Conservation (phyloP, 176 grass and related monocot genomes). For the Puya raimondii region DNA sequence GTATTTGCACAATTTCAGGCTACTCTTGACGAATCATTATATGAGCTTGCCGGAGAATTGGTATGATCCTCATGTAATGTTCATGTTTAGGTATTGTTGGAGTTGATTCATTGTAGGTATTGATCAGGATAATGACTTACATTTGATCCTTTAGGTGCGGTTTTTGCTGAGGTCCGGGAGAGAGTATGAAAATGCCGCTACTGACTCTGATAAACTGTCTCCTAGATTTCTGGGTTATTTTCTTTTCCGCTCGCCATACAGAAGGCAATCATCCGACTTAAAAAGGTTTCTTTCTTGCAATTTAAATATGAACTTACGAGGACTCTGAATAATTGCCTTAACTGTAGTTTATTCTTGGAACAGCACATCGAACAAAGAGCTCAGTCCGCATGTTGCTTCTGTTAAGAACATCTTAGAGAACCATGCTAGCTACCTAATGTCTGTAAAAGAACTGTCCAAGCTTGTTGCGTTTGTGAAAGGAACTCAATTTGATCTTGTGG, state of each 20-base stretch:
- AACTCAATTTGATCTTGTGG: conserved; percentile 99
- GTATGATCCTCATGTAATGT: conserved; percentile 47
- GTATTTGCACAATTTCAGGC: conserved; percentile 43
- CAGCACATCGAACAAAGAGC: conserved; percentile 78
- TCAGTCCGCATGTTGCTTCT: conserved; percentile 91
- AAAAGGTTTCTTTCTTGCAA: conserved; percentile 46
- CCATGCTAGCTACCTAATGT: conserved; percentile 96
- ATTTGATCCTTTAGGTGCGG: conserved; percentile 40
- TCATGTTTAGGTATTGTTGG: not conserved
- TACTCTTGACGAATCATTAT: conserved; percentile 93
- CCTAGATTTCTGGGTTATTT: conserved; percentile 87
- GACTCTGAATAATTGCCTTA: conserved; percentile 19
- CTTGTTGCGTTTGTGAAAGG: conserved; percentile 99
- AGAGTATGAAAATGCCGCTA: conserved; percentile 68
- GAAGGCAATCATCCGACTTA: conserved; percentile 72
- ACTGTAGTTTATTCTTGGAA: conserved; percentile 15
- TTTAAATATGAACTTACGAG: conserved; percentile 4
- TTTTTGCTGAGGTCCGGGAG: conserved; percentile 94
- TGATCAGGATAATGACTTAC: not conserved
- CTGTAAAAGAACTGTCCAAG: conserved; percentile 98
- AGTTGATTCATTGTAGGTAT: not conserved
- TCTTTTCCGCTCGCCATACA: conserved; percentile 70
- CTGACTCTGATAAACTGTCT: conserved; percentile 79
- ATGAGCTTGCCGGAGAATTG: conserved; percentile 88
- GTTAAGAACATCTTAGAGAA: conserved; percentile 96